phyloP scores from a whole-genome alignment of 1,284 basidiomycete species.

The Leccinum griseonigrum region DNA sequence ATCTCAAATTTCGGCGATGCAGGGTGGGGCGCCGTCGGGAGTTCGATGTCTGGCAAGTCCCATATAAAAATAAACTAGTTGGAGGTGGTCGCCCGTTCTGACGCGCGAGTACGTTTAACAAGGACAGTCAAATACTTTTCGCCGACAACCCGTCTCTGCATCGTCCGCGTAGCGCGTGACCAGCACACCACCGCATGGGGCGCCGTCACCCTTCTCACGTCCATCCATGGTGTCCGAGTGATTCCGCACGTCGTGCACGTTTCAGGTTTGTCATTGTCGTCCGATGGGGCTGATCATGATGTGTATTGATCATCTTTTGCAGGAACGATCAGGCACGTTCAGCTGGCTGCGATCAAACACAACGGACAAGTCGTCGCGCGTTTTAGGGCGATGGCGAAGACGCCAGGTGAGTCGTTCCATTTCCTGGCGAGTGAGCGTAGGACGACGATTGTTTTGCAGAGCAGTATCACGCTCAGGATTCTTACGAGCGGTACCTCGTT shows the following conservation, averaged over 20 bases:
- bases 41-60: slow-evolving; percentile 61
- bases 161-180: background rate
- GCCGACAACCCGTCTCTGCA: background rate
- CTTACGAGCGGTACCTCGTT: slow-evolving; percentile 51
- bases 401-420: slow-evolving; percentile 41
- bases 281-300: background rate
- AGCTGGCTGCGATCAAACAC: slow-evolving; percentile 69
- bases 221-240: slow-evolving; percentile 47
- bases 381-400: slow-evolving; percentile 52
- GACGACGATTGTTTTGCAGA: slow-evolving; percentile 30
- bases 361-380: slow-evolving; percentile 67
- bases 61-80: background rate
- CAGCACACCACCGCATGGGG: background rate
- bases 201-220: slow-evolving; percentile 58
- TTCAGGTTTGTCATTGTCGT: slow-evolving; percentile 50
- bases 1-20: slow-evolving; percentile 72
- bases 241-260: slow-evolving; percentile 53
- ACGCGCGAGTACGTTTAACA: background rate
- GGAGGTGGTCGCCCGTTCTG: slow-evolving; percentile 46
- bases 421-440: background rate
- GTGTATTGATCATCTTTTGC: background rate
- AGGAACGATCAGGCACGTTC: slow-evolving; percentile 81
- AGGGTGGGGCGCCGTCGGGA: slow-evolving; percentile 75
- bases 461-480: slow-evolving; percentile 48
- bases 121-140: background rate